phyloP scores from a whole-genome alignment of 2,329 filamentous ascomycete species.

The Fusarium chuoi region DNA sequence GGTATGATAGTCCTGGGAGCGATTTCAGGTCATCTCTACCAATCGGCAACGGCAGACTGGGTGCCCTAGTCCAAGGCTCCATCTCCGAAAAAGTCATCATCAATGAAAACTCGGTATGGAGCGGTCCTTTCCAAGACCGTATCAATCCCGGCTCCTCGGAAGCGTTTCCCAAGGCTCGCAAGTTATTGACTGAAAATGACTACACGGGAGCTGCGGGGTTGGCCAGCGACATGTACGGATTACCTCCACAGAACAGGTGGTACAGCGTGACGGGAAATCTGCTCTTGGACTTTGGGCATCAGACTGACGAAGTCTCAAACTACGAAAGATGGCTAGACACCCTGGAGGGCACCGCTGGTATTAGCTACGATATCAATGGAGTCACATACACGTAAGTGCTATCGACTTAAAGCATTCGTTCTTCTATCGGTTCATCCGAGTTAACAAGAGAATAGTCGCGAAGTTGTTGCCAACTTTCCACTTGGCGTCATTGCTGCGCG shows the following conservation, averaged over 20 bases:
- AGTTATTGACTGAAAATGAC: background rate
- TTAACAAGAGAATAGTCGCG: background rate
- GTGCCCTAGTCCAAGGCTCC: background rate
- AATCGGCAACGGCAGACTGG: background rate
- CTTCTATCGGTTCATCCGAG: background rate
- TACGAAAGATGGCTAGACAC: background rate
- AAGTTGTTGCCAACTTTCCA: background rate
- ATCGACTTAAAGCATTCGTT: accelerated
- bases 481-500: background rate
- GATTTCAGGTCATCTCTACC: background rate
- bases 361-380: background rate
- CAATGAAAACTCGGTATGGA: background rate
- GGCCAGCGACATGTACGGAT: background rate
- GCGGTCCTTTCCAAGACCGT: background rate
- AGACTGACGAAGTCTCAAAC: background rate
- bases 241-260: background rate
- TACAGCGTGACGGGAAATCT: background rate
- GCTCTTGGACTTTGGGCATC: background rate
- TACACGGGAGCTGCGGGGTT: background rate
- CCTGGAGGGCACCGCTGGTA: background rate
- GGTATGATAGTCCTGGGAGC: background rate
- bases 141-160: background rate
- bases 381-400: background rate
- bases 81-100: background rate
- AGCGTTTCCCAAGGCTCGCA: background rate